Percentiles rank a stretch among this genome's conserved stretches.
Evolutionary conservation across 2,329 filamentous ascomycete species (phyloP).

Genomic region (Rhinocladiella similis): DNA sequence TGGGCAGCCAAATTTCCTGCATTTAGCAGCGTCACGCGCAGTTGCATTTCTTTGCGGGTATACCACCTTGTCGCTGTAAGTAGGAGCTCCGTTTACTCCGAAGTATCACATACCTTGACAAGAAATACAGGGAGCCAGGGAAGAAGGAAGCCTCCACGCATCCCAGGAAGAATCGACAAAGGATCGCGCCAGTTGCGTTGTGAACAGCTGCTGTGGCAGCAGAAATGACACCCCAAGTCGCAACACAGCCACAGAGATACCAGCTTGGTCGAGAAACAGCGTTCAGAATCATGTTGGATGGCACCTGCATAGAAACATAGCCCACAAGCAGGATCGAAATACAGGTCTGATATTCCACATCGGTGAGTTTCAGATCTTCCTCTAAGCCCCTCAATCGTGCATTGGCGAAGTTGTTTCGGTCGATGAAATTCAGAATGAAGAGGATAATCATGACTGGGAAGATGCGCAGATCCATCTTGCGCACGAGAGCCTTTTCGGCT

Average conservation of each 20-base stretch:
- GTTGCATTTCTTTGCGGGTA: conserved; percentile 58
- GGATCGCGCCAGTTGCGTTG: conserved; percentile 43
- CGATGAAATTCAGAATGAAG: conserved; percentile 46
- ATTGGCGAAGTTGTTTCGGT: conserved; percentile 36
- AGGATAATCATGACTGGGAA: conserved; percentile 70
- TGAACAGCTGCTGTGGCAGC: conserved; percentile 38
- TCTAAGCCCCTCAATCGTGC: conserved; percentile 34
- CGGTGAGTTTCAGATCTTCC: conserved; percentile 32
- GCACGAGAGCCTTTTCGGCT: conserved; percentile 53
- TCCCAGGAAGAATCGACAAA: conserved; percentile 43
- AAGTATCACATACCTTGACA: background rate
- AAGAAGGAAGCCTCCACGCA: conserved; percentile 46
- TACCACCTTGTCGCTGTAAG: conserved; percentile 39
- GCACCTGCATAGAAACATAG: conserved; percentile 30
- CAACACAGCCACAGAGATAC: conserved; percentile 43
- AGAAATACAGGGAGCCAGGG: background rate
- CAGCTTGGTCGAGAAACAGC: conserved; percentile 37
- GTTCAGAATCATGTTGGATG: conserved; percentile 34
- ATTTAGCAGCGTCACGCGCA: conserved; percentile 59
- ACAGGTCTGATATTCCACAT: conserved; percentile 36
- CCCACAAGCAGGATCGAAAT: conserved; percentile 33
- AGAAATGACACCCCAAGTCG: conserved; percentile 37
- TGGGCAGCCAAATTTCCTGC: conserved; percentile 61
- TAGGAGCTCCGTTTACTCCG: conserved; percentile 1
- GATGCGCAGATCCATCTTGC: conserved; percentile 69